Conservation (phyloP, 331 rosid genomes). For the Quercus lobata region DNA sequence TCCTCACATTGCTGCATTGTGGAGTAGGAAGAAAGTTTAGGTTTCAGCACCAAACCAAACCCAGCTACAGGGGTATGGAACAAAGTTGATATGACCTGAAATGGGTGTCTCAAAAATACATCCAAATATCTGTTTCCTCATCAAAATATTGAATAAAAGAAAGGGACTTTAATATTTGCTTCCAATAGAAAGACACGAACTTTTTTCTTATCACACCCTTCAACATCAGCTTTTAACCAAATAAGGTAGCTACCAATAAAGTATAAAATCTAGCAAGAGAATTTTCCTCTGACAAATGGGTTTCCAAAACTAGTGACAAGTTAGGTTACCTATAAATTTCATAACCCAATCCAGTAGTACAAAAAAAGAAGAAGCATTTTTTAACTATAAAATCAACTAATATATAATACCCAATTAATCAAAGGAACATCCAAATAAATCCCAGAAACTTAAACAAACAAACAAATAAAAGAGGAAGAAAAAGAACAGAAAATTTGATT, state of each 20-base stretch:
- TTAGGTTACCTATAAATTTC: neutral
- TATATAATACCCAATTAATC: neutral
- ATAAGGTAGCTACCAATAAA: neutral
- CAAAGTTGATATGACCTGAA: neutral
- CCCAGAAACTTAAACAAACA: neutral
- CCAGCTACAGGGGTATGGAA: neutral
- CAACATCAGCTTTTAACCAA: conserved; percentile 1
- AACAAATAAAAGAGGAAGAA: neutral
- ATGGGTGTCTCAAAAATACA: neutral
- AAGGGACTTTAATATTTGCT: neutral
- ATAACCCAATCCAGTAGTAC: neutral
- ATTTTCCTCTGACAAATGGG: conserved; percentile 8
- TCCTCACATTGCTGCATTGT: neutral
- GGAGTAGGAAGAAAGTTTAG: neutral
- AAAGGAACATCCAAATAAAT: neutral
- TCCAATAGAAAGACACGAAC: neutral
- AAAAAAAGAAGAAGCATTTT: neutral
- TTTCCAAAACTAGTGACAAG: neutral
- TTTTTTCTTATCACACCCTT: neutral
- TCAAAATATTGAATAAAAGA: neutral
- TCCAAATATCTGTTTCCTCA: neutral
- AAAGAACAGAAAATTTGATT: neutral
- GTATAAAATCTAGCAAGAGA: neutral
- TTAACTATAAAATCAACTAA: neutral
- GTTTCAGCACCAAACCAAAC: neutral